Conservation (phyloP, 2,329 filamentous ascomycete species). For the Colletotrichum coccodes region DNA sequence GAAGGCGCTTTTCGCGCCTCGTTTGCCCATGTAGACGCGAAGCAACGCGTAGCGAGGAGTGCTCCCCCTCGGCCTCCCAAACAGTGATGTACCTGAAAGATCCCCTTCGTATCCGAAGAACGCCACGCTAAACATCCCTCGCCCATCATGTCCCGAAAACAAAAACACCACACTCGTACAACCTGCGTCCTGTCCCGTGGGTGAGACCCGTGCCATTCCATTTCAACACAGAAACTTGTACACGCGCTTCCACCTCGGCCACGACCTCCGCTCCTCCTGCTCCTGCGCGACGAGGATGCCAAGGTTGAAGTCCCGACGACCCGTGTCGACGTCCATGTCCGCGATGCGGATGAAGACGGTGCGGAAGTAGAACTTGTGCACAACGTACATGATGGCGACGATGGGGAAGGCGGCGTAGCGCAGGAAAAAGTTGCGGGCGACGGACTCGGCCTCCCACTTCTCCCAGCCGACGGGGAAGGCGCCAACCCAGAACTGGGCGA, state of each 20-base stretch:
- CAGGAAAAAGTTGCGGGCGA: slow-evolving; percentile 77
- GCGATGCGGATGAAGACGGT: slow-evolving; percentile 73
- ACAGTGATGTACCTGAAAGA: background rate
- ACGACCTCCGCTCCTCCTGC: slow-evolving; percentile 74
- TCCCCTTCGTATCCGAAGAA: background rate
- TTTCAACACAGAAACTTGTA: slow-evolving; percentile 78
- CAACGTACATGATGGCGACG: slow-evolving; percentile 73
- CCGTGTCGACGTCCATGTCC: slow-evolving; percentile 90
- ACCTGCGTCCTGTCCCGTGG: no score
- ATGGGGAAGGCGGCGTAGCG: slow-evolving; percentile 78
- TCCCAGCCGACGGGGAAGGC: slow-evolving; percentile 76
- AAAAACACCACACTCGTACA: background rate
- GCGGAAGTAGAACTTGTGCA: slow-evolving; percentile 79
- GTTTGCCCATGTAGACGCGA: background rate
- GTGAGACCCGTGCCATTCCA: background rate
- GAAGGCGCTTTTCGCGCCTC: background rate
- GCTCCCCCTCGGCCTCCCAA: no score
- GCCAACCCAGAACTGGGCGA: slow-evolving; percentile 90
- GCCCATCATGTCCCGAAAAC: background rate
- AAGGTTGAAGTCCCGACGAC: slow-evolving; percentile 85
- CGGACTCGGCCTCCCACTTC: slow-evolving; percentile 51
- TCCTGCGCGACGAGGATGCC: slow-evolving; percentile 83
- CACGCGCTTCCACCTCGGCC: slow-evolving; percentile 80
- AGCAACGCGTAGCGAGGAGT: background rate
- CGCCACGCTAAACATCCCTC: background rate